phyloP scores from a whole-genome alignment of 2,329 filamentous ascomycete genomes.

The Verticillium zaregamsianum region DNA sequence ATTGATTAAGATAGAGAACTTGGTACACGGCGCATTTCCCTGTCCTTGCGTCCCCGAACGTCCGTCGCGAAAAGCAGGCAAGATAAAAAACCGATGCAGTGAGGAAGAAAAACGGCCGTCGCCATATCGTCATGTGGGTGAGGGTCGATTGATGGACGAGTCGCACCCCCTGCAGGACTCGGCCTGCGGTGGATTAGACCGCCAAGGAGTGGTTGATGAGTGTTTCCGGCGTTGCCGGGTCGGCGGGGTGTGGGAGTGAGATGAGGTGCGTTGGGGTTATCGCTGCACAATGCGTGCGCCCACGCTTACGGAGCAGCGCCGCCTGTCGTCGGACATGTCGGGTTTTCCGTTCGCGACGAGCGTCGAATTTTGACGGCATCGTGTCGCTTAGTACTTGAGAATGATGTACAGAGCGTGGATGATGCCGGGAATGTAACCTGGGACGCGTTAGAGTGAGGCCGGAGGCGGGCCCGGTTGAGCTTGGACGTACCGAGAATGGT shows the following conservation, averaged over 20 bases:
- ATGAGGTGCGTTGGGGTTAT: constrained; percentile 1
- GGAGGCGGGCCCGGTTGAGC: neutral
- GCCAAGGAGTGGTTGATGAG: neutral
- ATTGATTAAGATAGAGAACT: constrained; percentile 5
- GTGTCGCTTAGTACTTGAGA: constrained; percentile 68
- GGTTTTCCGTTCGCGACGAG: neutral
- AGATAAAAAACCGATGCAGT: neutral
- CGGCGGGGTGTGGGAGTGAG: neutral
- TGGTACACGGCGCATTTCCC: constrained; percentile 2
- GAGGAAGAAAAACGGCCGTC: neutral
- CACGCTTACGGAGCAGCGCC: neutral
- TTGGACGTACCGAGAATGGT: constrained; percentile 60
- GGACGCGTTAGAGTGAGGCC: constrained; percentile 16
- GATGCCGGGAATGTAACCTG: constrained; percentile 70
- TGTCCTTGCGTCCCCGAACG: neutral
- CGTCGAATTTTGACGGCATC: neutral
- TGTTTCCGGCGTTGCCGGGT: neutral
- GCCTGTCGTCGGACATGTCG: neutral
- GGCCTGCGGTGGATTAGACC: neutral
- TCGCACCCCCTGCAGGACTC: neutral
- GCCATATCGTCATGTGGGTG: neutral
- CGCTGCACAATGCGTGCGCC: neutral
- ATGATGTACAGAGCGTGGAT: constrained; percentile 95
- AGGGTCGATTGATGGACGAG: neutral
- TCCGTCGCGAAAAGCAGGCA: constrained; percentile 1